Base-by-base conservation (phyloP, 2,329 filamentous ascomycete genomes). In the Dothideomycetes sp. region DNA sequence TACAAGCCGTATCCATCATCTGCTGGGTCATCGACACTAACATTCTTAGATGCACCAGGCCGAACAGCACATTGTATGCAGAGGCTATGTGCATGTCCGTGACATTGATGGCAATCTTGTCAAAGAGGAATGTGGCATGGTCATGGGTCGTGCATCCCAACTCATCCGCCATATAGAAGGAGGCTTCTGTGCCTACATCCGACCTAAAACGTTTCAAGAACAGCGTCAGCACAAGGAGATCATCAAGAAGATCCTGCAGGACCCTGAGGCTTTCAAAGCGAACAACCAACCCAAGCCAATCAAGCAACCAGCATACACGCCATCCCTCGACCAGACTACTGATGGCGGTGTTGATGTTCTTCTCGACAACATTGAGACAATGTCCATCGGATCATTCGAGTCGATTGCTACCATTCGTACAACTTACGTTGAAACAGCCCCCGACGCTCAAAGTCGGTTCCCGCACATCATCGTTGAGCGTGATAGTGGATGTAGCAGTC, bases 151-250 rank as follows among this genome's bases (percentile, higher is more conserved):
- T 8, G 73, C 73, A 1, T 57, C 63, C 5, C 58, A 60, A 4
- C 55, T 76, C 27, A 67, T 78, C 43, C 56, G 58, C 12, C 76
- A 80, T 48, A 63, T 78, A 15, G 74, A 79, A 49, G 59, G 63
- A 8, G 67, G 67, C 15, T 53, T 68, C 24, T 80, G 76, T 51
- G 33, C 47, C 0, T 55, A 53, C 3, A 69, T 76, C 45, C 50
- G 47, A 2, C 48, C 58, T 1, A 44, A 53, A 1, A 57, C 69
- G 10, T 73, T 76, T 45, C 53, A 63, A 12, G 60, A 61, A n/a
- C 61, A 69, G 33, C 62, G 73, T 16, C 61, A 67, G 12, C 68
- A 73, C 52, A 75, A 71, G 49, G 54, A 64, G 22, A 58, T 75
- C 28, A 54, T 69, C 38, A 64, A 58, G 2, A 47, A 58, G 45